Evolutionary conservation across 2,329 filamentous ascomycete genomes (phyloP).

Genomic region (Tolypocladium inflatum): DNA sequence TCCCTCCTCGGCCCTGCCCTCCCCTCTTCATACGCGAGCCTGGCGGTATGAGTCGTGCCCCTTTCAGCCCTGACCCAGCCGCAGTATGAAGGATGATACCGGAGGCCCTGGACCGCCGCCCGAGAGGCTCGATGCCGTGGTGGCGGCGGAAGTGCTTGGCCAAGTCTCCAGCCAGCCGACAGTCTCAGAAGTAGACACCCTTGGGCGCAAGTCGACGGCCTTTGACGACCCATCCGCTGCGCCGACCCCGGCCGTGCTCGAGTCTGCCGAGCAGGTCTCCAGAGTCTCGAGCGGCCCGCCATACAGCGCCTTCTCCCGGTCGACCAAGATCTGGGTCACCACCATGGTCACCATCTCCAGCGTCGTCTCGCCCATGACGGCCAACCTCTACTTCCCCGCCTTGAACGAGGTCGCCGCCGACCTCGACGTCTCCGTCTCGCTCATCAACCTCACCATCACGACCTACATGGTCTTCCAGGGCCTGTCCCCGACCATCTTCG

Average conservation of each 20-base stretch:
- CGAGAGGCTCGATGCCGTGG: not conserved
- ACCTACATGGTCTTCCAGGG: slow-evolving; percentile 58
- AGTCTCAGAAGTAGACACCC: not conserved
- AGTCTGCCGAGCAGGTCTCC: slow-evolving; percentile 9
- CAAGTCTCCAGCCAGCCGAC: not conserved
- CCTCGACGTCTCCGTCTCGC: slow-evolving; percentile 25
- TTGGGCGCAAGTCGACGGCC: not conserved
- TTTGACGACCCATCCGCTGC: not conserved
- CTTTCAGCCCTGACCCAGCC: not conserved
- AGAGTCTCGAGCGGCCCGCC: slow-evolving; percentile 12
- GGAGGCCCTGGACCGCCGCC: not conserved
- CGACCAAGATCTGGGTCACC: slow-evolving; percentile 41
- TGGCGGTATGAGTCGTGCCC: not conserved
- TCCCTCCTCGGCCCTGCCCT: not conserved
- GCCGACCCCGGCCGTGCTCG: not conserved
- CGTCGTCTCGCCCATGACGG: slow-evolving; percentile 48
- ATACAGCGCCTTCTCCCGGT: slow-evolving; percentile 19
- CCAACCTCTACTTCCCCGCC: slow-evolving; percentile 45
- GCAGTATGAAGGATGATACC: not conserved
- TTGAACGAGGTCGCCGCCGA: slow-evolving; percentile 29
- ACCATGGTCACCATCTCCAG: slow-evolving; percentile 41
- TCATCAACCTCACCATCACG: slow-evolving; percentile 43
- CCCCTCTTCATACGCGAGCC: not conserved
- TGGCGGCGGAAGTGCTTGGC: not conserved
- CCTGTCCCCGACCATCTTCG: slow-evolving; percentile 50